phyloP scores from a whole-genome alignment of 352 stramenopile species.

The Phytopythium delawarense region DNA sequence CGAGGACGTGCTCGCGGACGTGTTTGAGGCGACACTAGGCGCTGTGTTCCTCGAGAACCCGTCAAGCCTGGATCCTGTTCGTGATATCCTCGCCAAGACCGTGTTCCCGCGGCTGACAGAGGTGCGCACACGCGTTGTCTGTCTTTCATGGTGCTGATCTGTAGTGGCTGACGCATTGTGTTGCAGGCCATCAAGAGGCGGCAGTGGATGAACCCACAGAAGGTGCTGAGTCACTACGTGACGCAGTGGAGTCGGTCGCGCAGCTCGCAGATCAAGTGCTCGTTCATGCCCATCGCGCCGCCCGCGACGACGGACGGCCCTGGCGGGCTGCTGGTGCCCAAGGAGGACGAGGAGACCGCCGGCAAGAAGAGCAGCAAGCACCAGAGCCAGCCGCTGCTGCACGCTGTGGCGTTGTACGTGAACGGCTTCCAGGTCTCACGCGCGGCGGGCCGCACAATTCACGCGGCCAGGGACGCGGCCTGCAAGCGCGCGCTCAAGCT shows the following conservation, averaged over 20 bases:
- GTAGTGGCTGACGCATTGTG: slow-evolving; percentile 1
- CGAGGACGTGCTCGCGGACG: slow-evolving; percentile 73
- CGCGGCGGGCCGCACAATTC: slow-evolving; percentile 58
- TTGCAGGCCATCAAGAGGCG: slow-evolving; percentile 55
- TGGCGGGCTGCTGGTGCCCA: slow-evolving; percentile 22
- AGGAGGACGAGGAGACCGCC: slow-evolving; percentile 13
- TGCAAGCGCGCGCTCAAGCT: slow-evolving; percentile 59
- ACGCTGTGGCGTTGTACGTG: slow-evolving; percentile 66
- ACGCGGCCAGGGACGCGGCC: slow-evolving; percentile 64
- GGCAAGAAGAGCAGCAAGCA: slow-evolving; percentile 23
- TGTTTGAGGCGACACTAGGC: slow-evolving; percentile 76
- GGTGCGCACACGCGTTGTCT: slow-evolving; percentile 8
- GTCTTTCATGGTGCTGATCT: background rate
- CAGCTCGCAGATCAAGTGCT: slow-evolving; percentile 29
- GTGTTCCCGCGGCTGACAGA: slow-evolving; percentile 71
- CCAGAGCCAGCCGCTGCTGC: slow-evolving; percentile 18
- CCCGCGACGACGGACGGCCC: background rate
- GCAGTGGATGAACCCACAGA: slow-evolving; percentile 82
- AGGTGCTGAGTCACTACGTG: slow-evolving; percentile 65
- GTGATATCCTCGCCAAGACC: slow-evolving; percentile 51
- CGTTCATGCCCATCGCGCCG: slow-evolving; percentile 45
- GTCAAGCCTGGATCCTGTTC: slow-evolving; percentile 44
- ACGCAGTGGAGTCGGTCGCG: slow-evolving; percentile 40
- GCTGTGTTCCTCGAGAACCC: slow-evolving; percentile 76
- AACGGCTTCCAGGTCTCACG: slow-evolving; percentile 60